Conservation (phyloP, 768 basidiomycete species). For the Dioszegia hungarica region DNA sequence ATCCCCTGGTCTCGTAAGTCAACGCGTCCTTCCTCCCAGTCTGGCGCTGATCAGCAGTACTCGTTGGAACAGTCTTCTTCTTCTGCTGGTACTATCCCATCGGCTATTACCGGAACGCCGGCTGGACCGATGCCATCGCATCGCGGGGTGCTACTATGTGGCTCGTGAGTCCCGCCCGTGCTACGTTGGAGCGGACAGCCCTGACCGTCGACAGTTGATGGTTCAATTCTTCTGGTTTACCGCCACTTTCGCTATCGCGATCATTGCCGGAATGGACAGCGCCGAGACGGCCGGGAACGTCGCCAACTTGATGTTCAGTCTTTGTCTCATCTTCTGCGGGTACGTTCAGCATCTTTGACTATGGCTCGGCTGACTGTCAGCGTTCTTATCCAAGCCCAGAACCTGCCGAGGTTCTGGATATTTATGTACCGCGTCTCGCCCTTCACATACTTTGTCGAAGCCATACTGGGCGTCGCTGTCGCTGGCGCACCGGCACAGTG, state of each 20-base stretch:
- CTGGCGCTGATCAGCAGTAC: slow-evolving; percentile 10
- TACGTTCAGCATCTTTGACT: slow-evolving; percentile 6
- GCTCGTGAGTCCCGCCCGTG: slow-evolving; percentile 38
- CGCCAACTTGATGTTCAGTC: slow-evolving; percentile 52
- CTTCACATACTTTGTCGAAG: slow-evolving; percentile 49
- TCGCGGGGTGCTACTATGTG: slow-evolving; percentile 52
- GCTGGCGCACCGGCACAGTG: slow-evolving; percentile 65
- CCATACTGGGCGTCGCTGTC: slow-evolving; percentile 48
- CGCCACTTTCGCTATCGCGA: slow-evolving; percentile 46
- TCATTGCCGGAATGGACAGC: slow-evolving; percentile 49
- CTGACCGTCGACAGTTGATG: not conserved
- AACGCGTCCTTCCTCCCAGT: not conserved
- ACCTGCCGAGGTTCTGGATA: slow-evolving; percentile 47
- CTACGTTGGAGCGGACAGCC: not conserved
- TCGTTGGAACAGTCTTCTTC: slow-evolving; percentile 43
- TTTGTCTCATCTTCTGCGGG: slow-evolving; percentile 53
- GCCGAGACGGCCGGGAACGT: slow-evolving; percentile 52
- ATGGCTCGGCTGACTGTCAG: slow-evolving; percentile 15
- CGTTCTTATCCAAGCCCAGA: slow-evolving; percentile 36
- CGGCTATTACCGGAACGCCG: slow-evolving; percentile 52
- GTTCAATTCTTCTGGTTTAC: slow-evolving; percentile 51
- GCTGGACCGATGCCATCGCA: slow-evolving; percentile 44
- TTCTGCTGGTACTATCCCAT: slow-evolving; percentile 50
- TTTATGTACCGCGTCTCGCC: slow-evolving; percentile 49
- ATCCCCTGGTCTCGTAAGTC: slow-evolving; percentile 29